Conservation (phyloP, 345 rosid species). For the Citrus unshiu region DNA sequence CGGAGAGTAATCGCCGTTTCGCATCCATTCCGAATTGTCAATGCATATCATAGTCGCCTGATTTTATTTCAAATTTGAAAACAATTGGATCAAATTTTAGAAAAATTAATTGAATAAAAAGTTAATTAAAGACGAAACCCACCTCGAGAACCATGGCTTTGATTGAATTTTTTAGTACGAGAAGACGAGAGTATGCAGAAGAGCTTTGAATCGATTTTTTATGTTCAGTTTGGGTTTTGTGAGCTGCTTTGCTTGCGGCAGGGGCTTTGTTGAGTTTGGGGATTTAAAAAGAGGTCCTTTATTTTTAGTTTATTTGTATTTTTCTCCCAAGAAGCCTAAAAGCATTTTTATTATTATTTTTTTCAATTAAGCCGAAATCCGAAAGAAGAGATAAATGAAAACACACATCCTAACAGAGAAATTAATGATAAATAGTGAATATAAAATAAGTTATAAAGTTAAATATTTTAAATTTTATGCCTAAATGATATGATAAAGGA, state of each 20-base stretch:
- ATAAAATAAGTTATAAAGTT: no score
- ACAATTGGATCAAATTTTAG: not conserved
- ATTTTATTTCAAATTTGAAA: not conserved
- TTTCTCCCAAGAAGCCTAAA: not conserved
- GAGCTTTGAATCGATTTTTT: not conserved
- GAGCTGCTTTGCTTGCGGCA: not conserved
- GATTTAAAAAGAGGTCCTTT: not conserved
- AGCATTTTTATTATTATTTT: not conserved
- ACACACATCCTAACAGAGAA: no score
- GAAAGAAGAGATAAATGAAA: no score
- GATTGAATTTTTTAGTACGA: not conserved
- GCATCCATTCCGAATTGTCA: constrained; percentile 91
- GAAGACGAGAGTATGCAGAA: not conserved
- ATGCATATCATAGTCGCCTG: constrained; percentile 86
- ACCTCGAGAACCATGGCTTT: constrained; percentile 76
- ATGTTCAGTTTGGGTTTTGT: not conserved
- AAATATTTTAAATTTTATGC: no score
- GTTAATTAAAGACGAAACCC: not conserved
- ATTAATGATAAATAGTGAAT: no score
- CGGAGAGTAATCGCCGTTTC: constrained; percentile 77
- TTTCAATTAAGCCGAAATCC: no score
- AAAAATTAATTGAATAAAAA: no score
- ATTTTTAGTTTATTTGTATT: not conserved
- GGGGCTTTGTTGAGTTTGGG: not conserved
- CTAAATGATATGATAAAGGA: no score